Conservation (phyloP, 1,284 basidiomycete genomes). For the Trichosporon faecale region DNA sequence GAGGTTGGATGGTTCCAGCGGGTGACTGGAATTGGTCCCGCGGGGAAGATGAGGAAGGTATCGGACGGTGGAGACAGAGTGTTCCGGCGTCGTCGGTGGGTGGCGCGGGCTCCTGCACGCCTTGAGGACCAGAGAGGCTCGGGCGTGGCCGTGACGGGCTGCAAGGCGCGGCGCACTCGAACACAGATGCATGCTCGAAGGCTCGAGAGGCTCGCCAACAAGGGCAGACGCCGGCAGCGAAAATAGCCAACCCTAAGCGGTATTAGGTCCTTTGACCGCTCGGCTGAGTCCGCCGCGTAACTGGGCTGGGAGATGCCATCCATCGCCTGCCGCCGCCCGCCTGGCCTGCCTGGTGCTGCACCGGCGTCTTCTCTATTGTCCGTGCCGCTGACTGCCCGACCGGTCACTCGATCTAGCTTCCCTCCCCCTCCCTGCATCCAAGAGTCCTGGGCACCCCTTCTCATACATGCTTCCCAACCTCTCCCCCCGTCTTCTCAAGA, state of each 20-base stretch:
- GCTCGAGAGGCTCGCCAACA: no score
- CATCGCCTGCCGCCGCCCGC: neutral
- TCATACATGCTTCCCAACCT: constrained; percentile 1
- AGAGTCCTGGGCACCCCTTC: neutral
- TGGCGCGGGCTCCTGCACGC: no score
- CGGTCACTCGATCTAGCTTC: constrained; percentile 1
- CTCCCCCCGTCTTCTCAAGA: constrained; percentile 6
- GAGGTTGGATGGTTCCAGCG: neutral
- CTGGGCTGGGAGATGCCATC: no score
- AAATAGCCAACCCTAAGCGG: neutral
- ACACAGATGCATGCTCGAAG: no score
- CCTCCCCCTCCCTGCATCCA: neutral
- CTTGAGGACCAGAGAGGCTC: no score
- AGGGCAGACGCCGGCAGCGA: no score
- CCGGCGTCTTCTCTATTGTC: constrained; percentile 4
- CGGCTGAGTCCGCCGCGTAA: no score
- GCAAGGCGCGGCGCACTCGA: neutral
- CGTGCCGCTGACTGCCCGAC: neutral
- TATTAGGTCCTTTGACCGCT: neutral
- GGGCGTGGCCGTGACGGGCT: neutral
- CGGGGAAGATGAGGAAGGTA: no score
- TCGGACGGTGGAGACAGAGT: no score
- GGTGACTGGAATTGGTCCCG: neutral
- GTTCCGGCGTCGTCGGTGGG: no score
- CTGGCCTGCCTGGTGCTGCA: neutral